Percentiles rank a stretch among this genome's conserved stretches.
Conservation (phyloP, 768 basidiomycete genomes). For the Mycena vulgaris region DNA sequence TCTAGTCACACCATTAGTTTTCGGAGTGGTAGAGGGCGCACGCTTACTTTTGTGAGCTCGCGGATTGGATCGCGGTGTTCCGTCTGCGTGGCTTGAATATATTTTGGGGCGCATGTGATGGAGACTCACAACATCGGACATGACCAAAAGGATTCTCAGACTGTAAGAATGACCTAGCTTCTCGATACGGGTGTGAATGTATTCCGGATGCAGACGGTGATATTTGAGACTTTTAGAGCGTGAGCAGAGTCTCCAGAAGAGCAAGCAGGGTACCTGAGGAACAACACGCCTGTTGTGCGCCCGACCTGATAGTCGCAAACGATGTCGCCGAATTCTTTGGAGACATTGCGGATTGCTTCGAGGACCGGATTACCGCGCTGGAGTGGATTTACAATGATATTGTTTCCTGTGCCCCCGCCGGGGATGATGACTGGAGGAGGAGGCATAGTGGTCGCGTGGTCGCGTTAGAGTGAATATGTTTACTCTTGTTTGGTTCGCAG, state of each 20-base stretch:
- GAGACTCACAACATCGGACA: slow-evolving; percentile 90
- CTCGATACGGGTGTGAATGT: slow-evolving; percentile 92
- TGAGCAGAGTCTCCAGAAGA: neutral
- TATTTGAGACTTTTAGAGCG: slow-evolving; percentile 80
- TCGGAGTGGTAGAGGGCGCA: slow-evolving; percentile 9
- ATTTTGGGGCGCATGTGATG: slow-evolving; percentile 2
- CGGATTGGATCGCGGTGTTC: slow-evolving; percentile 94
- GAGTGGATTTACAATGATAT: slow-evolving; percentile 73
- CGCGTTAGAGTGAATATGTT: neutral
- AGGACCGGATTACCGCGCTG: slow-evolving; percentile 95
- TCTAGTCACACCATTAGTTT: slow-evolving; percentile 53
- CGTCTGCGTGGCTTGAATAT: slow-evolving; percentile 61
- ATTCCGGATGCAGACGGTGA: slow-evolving; percentile 97
- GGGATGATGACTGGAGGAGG: slow-evolving; percentile 73
- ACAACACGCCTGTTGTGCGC: slow-evolving; percentile 91
- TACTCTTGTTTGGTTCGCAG: neutral
- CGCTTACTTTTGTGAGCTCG: slow-evolving; percentile 87
- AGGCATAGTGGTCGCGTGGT: slow-evolving; percentile 15
- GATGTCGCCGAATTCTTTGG: slow-evolving; percentile 96
- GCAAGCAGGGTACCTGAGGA: slow-evolving; percentile 76
- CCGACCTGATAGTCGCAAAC: slow-evolving; percentile 97
- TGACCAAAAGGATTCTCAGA: slow-evolving; percentile 87
- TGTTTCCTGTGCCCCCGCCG: slow-evolving; percentile 65
- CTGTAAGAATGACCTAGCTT: slow-evolving; percentile 87
- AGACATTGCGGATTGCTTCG: slow-evolving; percentile 87